Conservation (phyloP, 2,329 filamentous ascomycete genomes). For the Verticillium klebahnii region DNA sequence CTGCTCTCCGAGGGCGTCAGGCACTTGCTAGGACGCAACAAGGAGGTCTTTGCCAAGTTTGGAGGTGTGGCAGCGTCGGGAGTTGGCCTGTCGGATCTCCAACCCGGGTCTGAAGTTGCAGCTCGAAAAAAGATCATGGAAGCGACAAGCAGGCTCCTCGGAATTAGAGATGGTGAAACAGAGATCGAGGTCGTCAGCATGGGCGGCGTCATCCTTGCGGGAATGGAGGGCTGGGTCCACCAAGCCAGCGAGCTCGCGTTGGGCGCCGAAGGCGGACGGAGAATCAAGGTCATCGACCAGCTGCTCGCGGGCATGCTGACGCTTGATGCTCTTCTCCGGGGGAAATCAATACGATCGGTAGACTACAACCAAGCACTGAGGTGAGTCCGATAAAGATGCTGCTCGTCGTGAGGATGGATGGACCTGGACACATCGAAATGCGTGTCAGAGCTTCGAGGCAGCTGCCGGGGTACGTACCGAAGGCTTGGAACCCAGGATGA, state of each 20-base stretch:
- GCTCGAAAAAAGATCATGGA: slow-evolving; percentile 3
- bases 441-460: not conserved
- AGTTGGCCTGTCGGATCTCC: slow-evolving; percentile 6
- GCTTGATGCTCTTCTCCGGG: slow-evolving; percentile 5
- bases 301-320: slow-evolving; percentile 9
- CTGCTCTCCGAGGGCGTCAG: slow-evolving; percentile 5
- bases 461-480: not conserved
- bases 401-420: not conserved
- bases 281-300: slow-evolving; percentile 9
- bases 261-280: not conserved
- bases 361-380: slow-evolving; percentile 7
- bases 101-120: not conserved
- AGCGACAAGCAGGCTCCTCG: slow-evolving; percentile 2
- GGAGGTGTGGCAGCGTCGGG: slow-evolving; percentile 8
- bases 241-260: slow-evolving; percentile 6
- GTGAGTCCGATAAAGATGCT: not conserved
- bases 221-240: slow-evolving; percentile 11
- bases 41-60: slow-evolving; percentile 5
- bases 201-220: slow-evolving; percentile 10
- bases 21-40: slow-evolving; percentile 1
- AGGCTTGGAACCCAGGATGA: not conserved
- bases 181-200: slow-evolving; percentile 7
- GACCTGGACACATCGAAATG: not conserved
- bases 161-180: not conserved
- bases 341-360: slow-evolving; percentile 3